phyloP scores from a whole-genome alignment of 176 grass and related monocot species.

The Alloteropsis semialata region DNA sequence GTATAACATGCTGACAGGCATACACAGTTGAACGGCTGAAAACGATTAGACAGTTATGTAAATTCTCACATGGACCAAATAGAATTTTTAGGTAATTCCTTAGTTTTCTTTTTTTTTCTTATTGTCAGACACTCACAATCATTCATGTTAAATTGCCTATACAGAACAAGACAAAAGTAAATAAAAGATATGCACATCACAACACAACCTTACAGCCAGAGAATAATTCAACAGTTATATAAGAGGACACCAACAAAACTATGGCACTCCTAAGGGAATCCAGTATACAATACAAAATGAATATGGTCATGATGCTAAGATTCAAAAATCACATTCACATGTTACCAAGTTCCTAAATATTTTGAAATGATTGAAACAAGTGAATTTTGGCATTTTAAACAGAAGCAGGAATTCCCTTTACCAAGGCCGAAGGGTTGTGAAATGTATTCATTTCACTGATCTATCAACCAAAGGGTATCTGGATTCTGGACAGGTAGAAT shows the following conservation, averaged over 20 bases:
- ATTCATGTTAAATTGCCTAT: background rate
- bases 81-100: background rate
- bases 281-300: background rate
- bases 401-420: background rate
- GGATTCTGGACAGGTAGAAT: background rate
- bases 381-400: background rate
- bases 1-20: background rate
- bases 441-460: background rate
- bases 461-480: background rate
- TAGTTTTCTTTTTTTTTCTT: background rate
- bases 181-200: background rate
- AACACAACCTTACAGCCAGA: background rate
- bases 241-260: background rate
- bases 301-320: background rate
- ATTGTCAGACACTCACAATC: background rate
- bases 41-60: background rate
- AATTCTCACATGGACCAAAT: background rate
- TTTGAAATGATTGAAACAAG: background rate
- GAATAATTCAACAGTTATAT: background rate
- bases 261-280: background rate
- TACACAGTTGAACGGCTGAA: background rate
- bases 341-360: background rate
- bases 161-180: background rate
- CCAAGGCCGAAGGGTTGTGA: background rate
- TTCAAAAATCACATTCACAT: background rate